phyloP scores from a whole-genome alignment of 768 basidiomycete genomes.

The Suillus weaverae region DNA sequence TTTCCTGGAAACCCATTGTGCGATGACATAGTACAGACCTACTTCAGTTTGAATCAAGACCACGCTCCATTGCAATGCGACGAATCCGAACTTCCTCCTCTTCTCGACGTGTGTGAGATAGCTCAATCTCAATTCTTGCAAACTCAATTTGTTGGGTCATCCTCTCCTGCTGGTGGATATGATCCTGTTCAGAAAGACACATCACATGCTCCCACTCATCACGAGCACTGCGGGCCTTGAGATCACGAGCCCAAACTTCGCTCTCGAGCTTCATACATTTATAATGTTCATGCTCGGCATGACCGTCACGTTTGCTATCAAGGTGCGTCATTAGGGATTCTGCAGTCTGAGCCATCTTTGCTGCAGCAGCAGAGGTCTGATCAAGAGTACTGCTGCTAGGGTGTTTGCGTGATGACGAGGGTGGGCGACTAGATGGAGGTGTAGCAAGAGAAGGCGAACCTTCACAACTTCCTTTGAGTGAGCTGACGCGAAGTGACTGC shows the following conservation, averaged over 20 bases:
- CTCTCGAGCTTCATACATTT: neutral
- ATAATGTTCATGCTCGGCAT: neutral
- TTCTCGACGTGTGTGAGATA: neutral
- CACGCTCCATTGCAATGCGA: neutral
- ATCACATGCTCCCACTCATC: neutral
- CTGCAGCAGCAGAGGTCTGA: neutral
- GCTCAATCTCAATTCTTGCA: neutral
- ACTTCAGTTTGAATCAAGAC: neutral
- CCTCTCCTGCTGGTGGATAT: neutral
- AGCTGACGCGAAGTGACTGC: neutral
- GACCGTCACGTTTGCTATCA: neutral
- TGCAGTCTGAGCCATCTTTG: neutral
- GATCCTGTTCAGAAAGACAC: neutral
- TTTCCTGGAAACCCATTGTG: too few relatives aligned
- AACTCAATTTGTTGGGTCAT: neutral
- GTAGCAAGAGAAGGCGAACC: neutral
- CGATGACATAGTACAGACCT: neutral
- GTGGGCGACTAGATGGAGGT: neutral
- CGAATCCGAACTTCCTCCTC: neutral
- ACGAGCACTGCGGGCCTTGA: too few relatives aligned
- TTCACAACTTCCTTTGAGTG: neutral
- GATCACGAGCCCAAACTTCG: neutral
- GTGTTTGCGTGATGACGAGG: neutral
- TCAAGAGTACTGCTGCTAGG: neutral
- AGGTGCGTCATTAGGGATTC: neutral